These are phyloP conservation scores for Scedosporium dehoogii DNA, from an alignment of 2,329 filamentous ascomycete genomes.

Conservation along the genomic window DNA sequence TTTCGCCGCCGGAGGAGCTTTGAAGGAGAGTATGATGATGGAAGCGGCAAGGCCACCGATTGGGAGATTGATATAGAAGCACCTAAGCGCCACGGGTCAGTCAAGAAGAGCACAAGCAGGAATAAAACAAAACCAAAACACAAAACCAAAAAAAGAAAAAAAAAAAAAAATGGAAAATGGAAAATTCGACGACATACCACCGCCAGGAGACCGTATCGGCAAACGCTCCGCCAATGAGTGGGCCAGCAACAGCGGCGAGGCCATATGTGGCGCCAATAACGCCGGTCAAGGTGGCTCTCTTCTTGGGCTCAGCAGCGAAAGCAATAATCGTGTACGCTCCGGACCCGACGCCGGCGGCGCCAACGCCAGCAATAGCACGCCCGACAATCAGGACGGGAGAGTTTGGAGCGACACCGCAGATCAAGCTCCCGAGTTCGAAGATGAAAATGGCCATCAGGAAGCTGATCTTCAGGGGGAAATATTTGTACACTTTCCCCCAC, in stretches of 20 bases:
- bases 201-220: constrained; percentile 17
- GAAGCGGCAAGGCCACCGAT: constrained; percentile 17
- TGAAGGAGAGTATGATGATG: constrained; percentile 31
- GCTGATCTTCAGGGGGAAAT: constrained; percentile 39
- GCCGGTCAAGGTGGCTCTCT: constrained; percentile 25
- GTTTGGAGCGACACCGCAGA: constrained; percentile 36
- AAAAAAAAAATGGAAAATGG: neutral
- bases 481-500: constrained; percentile 39
- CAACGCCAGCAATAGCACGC: constrained; percentile 37
- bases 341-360: constrained; percentile 36
- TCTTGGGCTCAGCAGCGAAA: constrained; percentile 26
- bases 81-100: neutral
- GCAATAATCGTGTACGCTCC: constrained; percentile 42
- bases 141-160: too few species aligned
- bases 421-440: constrained; percentile 43
- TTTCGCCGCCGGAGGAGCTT: constrained; percentile 26
- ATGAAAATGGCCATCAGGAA: constrained; percentile 38
- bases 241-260: constrained; percentile 20
- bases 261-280: constrained; percentile 26
- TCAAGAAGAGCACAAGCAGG: neutral
- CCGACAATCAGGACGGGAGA: constrained; percentile 40
- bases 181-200: constrained; percentile 12
- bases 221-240: constrained; percentile 18
- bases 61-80: constrained; percentile 25
- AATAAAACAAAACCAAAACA: too few species aligned